A percentile compares a stretch with the other conserved stretches of the same genome.
Evolutionary conservation across 805 yeast species (phyloP).

Genomic region (Millerozyma miso): DNA sequence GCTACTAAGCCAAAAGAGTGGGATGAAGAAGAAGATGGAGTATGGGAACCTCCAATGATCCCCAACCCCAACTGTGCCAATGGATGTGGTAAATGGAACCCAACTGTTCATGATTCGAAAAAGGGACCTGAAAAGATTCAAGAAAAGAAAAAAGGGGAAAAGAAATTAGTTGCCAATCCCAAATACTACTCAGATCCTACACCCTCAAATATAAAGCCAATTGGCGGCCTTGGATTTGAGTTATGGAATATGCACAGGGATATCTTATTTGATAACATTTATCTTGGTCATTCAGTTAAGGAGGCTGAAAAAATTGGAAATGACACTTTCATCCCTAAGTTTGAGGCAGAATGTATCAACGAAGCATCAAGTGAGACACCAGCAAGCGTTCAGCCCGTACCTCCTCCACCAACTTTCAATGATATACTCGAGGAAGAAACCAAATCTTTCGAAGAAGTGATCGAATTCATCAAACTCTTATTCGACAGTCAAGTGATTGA

Average conservation of each 20-base stretch:
- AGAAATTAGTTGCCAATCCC: slow-evolving; percentile 65
- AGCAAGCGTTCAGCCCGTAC: slow-evolving; percentile 36
- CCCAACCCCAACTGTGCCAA: slow-evolving; percentile 70
- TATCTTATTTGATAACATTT: slow-evolving; percentile 76
- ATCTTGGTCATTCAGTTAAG: slow-evolving; percentile 74
- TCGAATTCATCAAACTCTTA: slow-evolving; percentile 15
- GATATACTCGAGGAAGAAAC: slow-evolving; percentile 24
- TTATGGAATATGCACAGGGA: slow-evolving; percentile 81
- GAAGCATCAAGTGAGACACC: slow-evolving; percentile 40
- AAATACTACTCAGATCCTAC: slow-evolving; percentile 52
- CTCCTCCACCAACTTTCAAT: slow-evolving; percentile 42
- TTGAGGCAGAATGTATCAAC: slow-evolving; percentile 44
- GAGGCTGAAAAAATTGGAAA: slow-evolving; percentile 88
- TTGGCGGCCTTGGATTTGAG: slow-evolving; percentile 84
- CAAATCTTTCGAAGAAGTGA: not conserved
- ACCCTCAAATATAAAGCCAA: slow-evolving; percentile 55
- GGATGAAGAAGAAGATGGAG: slow-evolving; percentile 90
- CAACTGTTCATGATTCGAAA: slow-evolving; percentile 37
- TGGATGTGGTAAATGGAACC: slow-evolving; percentile 82
- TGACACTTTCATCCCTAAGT: slow-evolving; percentile 58
- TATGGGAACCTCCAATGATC: slow-evolving; percentile 69
- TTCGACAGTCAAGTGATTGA: slow-evolving; percentile 16
- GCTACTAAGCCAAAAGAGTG: slow-evolving; percentile 70
- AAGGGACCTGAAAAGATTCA: not conserved
- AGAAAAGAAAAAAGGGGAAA: slow-evolving; percentile 50